These are phyloP conservation scores for Aeschynomene evenia DNA, from an alignment of 306 rosid species.

Conservation along the genomic window DNA sequence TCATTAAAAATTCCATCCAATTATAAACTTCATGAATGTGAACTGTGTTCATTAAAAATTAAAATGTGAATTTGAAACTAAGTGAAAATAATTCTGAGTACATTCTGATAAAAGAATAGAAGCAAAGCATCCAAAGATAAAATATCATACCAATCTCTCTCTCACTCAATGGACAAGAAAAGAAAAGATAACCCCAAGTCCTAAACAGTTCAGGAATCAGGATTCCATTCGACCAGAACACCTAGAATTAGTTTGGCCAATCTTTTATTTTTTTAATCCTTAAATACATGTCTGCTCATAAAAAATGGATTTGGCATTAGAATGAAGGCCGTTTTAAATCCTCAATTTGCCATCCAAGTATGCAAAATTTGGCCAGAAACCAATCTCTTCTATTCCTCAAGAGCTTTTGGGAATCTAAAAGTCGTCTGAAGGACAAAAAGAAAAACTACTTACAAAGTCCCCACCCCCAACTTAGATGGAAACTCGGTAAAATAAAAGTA, in stretches of 20 bases:
- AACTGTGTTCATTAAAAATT: slow-evolving; percentile 8
- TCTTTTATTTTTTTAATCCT: too few species aligned
- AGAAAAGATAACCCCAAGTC: too few species aligned
- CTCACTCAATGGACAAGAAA: neutral
- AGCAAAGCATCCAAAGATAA: neutral
- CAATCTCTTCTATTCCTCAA: slow-evolving; percentile 6
- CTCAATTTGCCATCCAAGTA: slow-evolving; percentile 4
- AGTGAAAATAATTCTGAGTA: neutral
- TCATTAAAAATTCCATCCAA: neutral
- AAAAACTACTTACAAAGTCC: slow-evolving; percentile 7
- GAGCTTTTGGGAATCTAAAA: slow-evolving; percentile 3
- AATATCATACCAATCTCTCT: neutral
- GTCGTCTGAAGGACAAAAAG: neutral
- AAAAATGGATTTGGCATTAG: neutral
- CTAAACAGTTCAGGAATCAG: too few species aligned
- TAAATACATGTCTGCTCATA: too few species aligned
- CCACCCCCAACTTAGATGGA: slow-evolving; percentile 5
- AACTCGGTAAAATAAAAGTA: neutral
- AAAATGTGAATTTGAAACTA: neutral
- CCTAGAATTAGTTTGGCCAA: too few species aligned
- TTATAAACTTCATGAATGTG: neutral
- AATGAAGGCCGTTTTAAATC: neutral
- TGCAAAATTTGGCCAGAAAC: neutral
- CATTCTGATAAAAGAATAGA: slow-evolving; percentile 3
- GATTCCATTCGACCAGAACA: too few species aligned